phyloP scores from a whole-genome alignment of 2,329 filamentous ascomycete genomes.

The Alternaria conjuncta region DNA sequence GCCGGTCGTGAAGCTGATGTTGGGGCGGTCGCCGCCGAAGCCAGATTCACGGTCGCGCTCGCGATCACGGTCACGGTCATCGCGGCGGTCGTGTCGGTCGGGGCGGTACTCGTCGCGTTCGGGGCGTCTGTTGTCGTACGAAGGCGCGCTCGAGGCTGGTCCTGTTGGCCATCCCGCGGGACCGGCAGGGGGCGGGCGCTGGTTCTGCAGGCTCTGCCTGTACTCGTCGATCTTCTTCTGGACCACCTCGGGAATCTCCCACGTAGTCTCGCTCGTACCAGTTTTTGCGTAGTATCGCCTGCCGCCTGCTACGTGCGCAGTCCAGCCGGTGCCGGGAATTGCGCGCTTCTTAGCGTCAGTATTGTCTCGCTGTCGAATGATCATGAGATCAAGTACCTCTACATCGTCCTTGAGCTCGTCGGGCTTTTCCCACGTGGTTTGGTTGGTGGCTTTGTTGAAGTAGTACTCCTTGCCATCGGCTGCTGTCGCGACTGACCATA shows the following conservation, averaged over 20 bases:
- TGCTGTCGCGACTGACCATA: slow-evolving; percentile 84
- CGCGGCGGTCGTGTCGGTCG: slow-evolving; percentile 34
- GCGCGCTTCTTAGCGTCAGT: slow-evolving; percentile 66
- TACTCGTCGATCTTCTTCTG: slow-evolving; percentile 79
- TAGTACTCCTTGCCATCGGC: slow-evolving; percentile 88
- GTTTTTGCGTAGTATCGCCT: slow-evolving; percentile 94
- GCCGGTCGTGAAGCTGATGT: slow-evolving; percentile 51
- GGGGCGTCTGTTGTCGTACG: slow-evolving; percentile 46
- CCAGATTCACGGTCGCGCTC: slow-evolving; percentile 57
- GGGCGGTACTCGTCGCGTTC: slow-evolving; percentile 39
- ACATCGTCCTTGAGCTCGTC: slow-evolving; percentile 82
- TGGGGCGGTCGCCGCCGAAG: slow-evolving; percentile 47
- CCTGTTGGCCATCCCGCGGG: slow-evolving; percentile 66
- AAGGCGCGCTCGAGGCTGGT: slow-evolving; percentile 51
- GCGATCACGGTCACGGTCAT: slow-evolving; percentile 52
- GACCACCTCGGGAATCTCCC: slow-evolving; percentile 83
- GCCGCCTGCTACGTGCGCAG: slow-evolving; percentile 81
- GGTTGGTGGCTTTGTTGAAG: slow-evolving; percentile 84
- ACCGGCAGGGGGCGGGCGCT: slow-evolving; percentile 47
- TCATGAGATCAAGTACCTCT: slow-evolving; percentile 64
- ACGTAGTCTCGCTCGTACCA: slow-evolving; percentile 88
- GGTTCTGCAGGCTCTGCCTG: slow-evolving; percentile 56
- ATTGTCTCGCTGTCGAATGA: background rate
- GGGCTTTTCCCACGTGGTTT: slow-evolving; percentile 94
- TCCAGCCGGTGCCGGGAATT: slow-evolving; percentile 84